Evolutionary conservation across 805 yeast species (phyloP).

Genomic region (Schwanniomyces polymorphus): DNA sequence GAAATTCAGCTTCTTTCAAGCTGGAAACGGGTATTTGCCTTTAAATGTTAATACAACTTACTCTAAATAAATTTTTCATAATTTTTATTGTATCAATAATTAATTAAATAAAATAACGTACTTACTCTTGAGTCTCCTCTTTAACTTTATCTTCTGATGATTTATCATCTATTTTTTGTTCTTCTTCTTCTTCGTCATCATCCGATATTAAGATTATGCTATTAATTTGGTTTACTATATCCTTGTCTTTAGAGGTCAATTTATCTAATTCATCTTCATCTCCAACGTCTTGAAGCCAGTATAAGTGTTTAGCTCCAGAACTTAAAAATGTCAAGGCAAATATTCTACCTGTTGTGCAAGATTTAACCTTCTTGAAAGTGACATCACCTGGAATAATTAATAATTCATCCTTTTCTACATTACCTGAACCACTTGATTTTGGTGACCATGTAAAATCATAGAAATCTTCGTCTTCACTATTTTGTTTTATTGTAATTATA

Average conservation of each 20-base stretch:
- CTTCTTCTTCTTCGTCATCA: slow-evolving; percentile 27
- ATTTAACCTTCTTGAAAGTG: slow-evolving; percentile 65
- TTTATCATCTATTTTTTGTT: slow-evolving; percentile 5
- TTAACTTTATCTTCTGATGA: not conserved
- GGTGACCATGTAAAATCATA: slow-evolving; percentile 75
- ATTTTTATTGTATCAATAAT: slow-evolving; percentile 1
- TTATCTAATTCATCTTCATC: slow-evolving; percentile 59
- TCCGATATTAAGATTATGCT: slow-evolving; percentile 44
- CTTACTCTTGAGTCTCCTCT: slow-evolving; percentile 17
- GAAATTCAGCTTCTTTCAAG: slow-evolving; percentile 11
- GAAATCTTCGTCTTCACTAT: slow-evolving; percentile 71
- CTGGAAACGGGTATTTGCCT: not conserved
- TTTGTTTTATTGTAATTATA: slow-evolving; percentile 54
- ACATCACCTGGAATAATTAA: slow-evolving; percentile 85
- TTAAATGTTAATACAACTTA: slow-evolving; percentile 1
- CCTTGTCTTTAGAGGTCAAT: slow-evolving; percentile 59
- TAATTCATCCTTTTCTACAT: slow-evolving; percentile 57
- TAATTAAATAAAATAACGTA: slow-evolving; percentile 7
- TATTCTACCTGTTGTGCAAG: slow-evolving; percentile 78
- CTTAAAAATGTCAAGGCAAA: slow-evolving; percentile 63
- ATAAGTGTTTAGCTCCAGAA: slow-evolving; percentile 58
- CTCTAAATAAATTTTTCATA: slow-evolving; percentile 4
- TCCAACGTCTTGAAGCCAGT: slow-evolving; percentile 79
- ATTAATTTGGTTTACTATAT: slow-evolving; percentile 47
- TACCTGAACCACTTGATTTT: slow-evolving; percentile 45